Evolutionary conservation across 805 yeast species (phyloP), one percentile per base, ranked within the genome.

Genomic region (Suhomyces canberraensis): DNA sequence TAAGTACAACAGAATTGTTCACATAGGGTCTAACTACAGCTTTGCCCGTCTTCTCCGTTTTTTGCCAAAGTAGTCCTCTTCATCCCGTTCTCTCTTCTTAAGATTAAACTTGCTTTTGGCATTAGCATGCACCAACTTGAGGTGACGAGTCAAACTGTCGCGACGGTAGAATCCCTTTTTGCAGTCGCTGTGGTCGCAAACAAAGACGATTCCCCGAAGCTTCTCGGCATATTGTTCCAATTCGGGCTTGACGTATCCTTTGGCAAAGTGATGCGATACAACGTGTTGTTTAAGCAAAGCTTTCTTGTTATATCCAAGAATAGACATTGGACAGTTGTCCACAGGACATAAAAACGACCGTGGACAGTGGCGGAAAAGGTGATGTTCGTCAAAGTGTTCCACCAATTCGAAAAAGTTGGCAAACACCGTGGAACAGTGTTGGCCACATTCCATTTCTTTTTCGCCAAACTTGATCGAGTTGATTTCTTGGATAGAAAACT

Each of bases 281-380:
- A 55, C 44, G 35, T 62, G 69, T 28, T 58, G 58, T 25, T 65
- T 44, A 21, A 61, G 45, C 27, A 50, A 46, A 3, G 56, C 56
- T 33, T 54, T 60, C 30, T 60, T 56, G 25, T 50, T 49, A 31
- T 53, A 68, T 1, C 75, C 75, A 17, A 69, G 61, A 11, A 59
- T 44, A 19, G 56, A 53, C 73, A 73, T 70, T 3, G 72, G 71
- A 26, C 75, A 69, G 6, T 45, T 48, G 5, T 41, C 35, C 13
- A 52, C 45, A 2, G 55, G 46, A 42, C 75, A 69, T 19, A 50
- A 50, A 44, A 47, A 59, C 3, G 62, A 58, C 11, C 73, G 53
- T 13, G 44, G 41, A 25, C 25, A 27, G 20, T 33, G 35, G 11
- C 38, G 34, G 14, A 47, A 45, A 13, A 64, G 46, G 9, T 57